Evolutionary conservation across 2,329 filamentous ascomycete genomes (phyloP).

Genomic region (Pseudocercospora pini-densiflorae): DNA sequence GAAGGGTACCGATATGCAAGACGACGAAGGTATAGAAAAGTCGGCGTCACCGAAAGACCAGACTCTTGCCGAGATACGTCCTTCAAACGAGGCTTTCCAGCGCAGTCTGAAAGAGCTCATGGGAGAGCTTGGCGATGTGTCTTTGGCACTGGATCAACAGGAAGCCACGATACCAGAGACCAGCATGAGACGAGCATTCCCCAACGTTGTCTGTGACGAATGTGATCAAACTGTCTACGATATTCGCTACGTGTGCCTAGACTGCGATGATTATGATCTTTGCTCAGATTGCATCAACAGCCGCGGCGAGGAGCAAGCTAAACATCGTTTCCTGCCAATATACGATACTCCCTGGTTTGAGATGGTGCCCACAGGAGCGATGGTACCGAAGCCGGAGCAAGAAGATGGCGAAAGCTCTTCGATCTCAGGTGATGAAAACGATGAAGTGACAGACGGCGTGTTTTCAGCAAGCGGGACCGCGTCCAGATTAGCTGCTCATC

Average conservation of each 20-base stretch:
- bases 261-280: constrained; percentile 14
- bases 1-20: background rate
- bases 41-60: background rate
- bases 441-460: background rate
- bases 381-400: background rate
- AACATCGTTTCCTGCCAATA: background rate
- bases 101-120: background rate
- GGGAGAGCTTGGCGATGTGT: constrained; percentile 2
- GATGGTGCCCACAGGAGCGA: background rate
- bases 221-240: constrained; percentile 5
- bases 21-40: background rate
- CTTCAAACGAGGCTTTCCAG: background rate
- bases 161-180: background rate
- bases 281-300: constrained; percentile 5
- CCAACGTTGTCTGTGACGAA: background rate
- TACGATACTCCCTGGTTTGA: constrained; percentile 1
- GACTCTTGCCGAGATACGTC: background rate
- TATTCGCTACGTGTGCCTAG: constrained; percentile 8
- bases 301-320: background rate
- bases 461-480: background rate
- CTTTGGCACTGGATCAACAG: background rate
- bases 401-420: background rate
- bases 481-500: background rate
- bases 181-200: background rate
- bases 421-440: background rate